Evolutionary conservation across 2,329 filamentous ascomycete genomes (phyloP).

Genomic region (Acrocalymma vagum): DNA sequence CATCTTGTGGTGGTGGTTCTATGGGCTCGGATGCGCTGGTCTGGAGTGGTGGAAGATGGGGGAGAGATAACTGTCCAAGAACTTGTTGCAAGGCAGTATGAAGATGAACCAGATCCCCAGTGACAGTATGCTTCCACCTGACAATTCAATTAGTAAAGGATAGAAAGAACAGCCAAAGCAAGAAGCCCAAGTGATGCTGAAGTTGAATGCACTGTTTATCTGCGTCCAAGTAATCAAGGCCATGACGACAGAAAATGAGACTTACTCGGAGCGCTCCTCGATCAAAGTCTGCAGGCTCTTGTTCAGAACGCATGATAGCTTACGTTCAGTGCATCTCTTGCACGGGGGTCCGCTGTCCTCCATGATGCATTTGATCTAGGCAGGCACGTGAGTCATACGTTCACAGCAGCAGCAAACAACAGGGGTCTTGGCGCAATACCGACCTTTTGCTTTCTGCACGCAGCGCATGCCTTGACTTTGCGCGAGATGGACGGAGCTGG

Average conservation of each 20-base stretch:
- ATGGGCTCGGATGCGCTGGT: conserved; percentile 17
- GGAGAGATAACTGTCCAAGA: conserved; percentile 48
- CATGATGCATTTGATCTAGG: conserved; percentile 63
- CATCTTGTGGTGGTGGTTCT: conserved; percentile 32
- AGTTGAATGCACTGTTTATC: background rate
- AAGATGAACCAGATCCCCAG: conserved; percentile 36
- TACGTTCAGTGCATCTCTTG: conserved; percentile 59
- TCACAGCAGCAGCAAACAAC: conserved; percentile 1
- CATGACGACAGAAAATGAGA: too few species aligned
- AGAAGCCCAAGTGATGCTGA: conserved; percentile 1
- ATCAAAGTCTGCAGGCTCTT: conserved; percentile 60
- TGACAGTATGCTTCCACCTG: conserved; percentile 36
- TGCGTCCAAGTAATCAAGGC: too few species aligned
- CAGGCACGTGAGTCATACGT: conserved; percentile 6
- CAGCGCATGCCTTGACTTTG: conserved; percentile 57
- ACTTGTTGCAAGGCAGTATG: conserved; percentile 52
- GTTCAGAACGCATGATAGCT: conserved; percentile 60
- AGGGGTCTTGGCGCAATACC: conserved; percentile 4
- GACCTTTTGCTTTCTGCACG: conserved; percentile 62
- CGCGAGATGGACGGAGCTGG: conserved; percentile 37
- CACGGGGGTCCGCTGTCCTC: conserved; percentile 57
- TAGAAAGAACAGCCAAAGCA: conserved; percentile 1
- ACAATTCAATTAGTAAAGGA: conserved; percentile 2
- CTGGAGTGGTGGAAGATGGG: conserved; percentile 46
- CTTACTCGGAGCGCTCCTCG: conserved; percentile 52